These are phyloP conservation scores for Tubosaeta sp. DNA, from an alignment of 768 basidiomycete species.

Conservation along the genomic window DNA sequence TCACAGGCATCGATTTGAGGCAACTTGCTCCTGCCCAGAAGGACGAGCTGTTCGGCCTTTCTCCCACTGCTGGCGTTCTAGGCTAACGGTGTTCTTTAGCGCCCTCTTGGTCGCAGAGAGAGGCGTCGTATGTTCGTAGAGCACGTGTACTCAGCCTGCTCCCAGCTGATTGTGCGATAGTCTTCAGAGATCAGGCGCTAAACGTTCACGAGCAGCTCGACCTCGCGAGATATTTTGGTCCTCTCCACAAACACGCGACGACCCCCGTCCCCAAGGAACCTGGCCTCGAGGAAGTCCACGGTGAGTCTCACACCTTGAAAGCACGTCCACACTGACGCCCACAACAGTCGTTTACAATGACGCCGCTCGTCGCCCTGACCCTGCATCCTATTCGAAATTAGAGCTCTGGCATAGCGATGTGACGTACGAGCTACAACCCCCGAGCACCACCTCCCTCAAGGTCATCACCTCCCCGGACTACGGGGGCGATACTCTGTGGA, in stretches of 20 bases:
- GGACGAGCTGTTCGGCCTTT: constrained; percentile 63
- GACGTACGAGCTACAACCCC: constrained; percentile 78
- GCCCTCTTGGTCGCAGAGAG: constrained; percentile 73
- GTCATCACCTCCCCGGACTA: constrained; percentile 64
- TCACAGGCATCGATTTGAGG: constrained; percentile 67
- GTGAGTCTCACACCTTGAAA: constrained; percentile 32
- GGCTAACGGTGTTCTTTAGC: constrained; percentile 31
- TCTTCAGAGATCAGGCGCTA: constrained; percentile 74
- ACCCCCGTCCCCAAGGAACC: constrained; percentile 67
- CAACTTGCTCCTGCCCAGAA: constrained; percentile 65
- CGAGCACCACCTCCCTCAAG: constrained; percentile 72
- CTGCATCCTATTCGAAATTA: constrained; percentile 61
- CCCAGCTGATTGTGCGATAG: constrained; percentile 29
- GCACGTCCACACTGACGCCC: constrained; percentile 3
- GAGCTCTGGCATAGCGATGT: constrained; percentile 86
- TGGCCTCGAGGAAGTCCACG: constrained; percentile 74
- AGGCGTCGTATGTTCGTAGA: constrained; percentile 63
- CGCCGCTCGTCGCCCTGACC: constrained; percentile 56
- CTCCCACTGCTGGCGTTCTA: background rate
- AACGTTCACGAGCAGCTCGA: constrained; percentile 65
- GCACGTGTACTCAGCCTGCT: background rate
- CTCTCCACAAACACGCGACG: constrained; percentile 79
- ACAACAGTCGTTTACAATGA: constrained; percentile 67
- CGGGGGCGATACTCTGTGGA: constrained; percentile 81
- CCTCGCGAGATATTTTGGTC: constrained; percentile 68